Base-by-base conservation (phyloP, 2,329 filamentous ascomycete genomes). In the Scytalidium sp. region DNA sequence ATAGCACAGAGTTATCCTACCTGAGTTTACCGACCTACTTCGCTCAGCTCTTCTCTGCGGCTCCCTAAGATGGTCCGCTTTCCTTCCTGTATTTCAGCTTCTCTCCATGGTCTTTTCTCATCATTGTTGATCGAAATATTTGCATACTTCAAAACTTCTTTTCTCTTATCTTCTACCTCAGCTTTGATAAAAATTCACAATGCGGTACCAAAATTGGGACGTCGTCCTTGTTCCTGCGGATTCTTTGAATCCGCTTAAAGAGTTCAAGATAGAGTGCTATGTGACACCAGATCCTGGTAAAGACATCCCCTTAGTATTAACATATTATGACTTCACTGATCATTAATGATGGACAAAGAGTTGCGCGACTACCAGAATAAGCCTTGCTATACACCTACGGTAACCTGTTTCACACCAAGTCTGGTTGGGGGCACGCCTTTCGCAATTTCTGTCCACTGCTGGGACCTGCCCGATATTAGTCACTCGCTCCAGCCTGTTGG, bases 151-250 rank as follows among this genome's bases (percentile, higher is more conserved):
- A 19, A n/a, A 23, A 6, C 47, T 44, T 32, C 20, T 19, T 5
- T 50, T 41, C 22, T 19, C 22, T 45, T 46, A 17, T 10, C 32
- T 9, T 36, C 32, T 36, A 36, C 15, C 32, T 4, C 17, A 36
- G 32, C 17, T 10, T 45, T 36, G n/a, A 47, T 22, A 27, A 45
- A 13, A 25, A 15, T 40, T 36, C 67, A 76, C 60, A 54, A 95
- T 96, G 90, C 84, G 90, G 51, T 95, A 87, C 75, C 81, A 90
- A 59, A 84, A 90, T 62, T 95, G 90, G 90, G 90, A 96, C 62
- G 80, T 94, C 49, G 80, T 95, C 41, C 75, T 95, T 53, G 95
- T 95, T 65, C 85, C 88, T 0, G 72, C 73, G 15, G 69, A 67
- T 53, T 83, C 77, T 59, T 84, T 83, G 59, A 71, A 87, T 11